phyloP scores from a whole-genome alignment of 2,329 filamentous ascomycete genomes.

The Verticillium longisporum region DNA sequence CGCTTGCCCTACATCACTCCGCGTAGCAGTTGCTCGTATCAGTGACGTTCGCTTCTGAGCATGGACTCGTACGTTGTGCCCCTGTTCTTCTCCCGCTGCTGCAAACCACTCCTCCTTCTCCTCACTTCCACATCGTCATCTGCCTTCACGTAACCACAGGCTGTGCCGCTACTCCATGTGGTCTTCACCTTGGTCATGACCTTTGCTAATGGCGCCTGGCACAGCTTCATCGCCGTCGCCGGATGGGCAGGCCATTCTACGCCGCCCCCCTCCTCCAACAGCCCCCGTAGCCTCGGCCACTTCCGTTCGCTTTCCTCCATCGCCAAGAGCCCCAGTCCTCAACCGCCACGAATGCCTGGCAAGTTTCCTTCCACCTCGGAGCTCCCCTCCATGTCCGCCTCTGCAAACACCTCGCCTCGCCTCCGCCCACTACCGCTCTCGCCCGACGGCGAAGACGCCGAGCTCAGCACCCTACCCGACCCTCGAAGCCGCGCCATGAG shows the following conservation, averaged over 20 bases:
- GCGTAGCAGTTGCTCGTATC: not conserved
- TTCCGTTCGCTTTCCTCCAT: slow-evolving; percentile 48
- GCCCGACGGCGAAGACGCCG: slow-evolving; percentile 45
- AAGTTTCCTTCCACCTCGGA: slow-evolving; percentile 29
- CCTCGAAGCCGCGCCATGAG: slow-evolving; percentile 49
- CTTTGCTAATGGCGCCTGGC: slow-evolving; percentile 8
- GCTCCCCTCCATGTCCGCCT: slow-evolving; percentile 30
- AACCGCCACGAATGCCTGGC: slow-evolving; percentile 26
- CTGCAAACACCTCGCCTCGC: slow-evolving; percentile 22
- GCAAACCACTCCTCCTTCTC: not conserved
- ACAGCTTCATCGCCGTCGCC: slow-evolving; percentile 47
- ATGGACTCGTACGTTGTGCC: slow-evolving; percentile 1
- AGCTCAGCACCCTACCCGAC: slow-evolving; percentile 64
- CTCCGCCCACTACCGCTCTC: slow-evolving; percentile 28
- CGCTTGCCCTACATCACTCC: not conserved
- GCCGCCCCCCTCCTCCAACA: slow-evolving; percentile 16
- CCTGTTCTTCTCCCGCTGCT: not conserved
- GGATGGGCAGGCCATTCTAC: slow-evolving; percentile 42
- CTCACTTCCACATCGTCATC: too few relatives aligned
- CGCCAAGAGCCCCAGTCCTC: slow-evolving; percentile 29
- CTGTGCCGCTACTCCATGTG: not conserved
- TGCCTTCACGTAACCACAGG: too few relatives aligned
- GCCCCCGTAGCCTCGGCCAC: slow-evolving; percentile 34
- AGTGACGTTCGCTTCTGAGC: not conserved
- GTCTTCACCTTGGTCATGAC: slow-evolving; percentile 2